Evolutionary conservation across 352 stramenopile genomes (phyloP).

Genomic region (Phytophthora boehmeriae): DNA sequence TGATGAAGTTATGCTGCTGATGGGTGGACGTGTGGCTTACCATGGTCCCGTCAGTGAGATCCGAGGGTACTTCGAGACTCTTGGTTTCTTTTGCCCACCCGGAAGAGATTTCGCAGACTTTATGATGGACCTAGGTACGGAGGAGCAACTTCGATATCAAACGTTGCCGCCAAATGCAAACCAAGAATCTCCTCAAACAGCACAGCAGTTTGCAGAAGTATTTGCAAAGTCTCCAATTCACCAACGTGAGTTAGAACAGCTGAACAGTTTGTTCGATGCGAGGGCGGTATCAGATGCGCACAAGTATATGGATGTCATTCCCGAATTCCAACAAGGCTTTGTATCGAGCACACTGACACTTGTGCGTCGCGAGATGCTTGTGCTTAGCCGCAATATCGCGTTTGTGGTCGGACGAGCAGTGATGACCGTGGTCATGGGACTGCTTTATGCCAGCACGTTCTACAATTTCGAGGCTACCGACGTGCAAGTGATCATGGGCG

Average conservation of each 20-base stretch:
- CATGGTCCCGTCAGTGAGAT: slow-evolving; percentile 33
- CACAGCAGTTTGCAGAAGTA: slow-evolving; percentile 33
- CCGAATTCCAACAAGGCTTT: slow-evolving; percentile 43
- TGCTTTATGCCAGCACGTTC: slow-evolving; percentile 53
- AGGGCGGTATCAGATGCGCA: slow-evolving; percentile 43
- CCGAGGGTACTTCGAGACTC: slow-evolving; percentile 43
- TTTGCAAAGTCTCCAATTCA: slow-evolving; percentile 35
- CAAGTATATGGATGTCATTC: slow-evolving; percentile 77
- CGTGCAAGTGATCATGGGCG: slow-evolving; percentile 61
- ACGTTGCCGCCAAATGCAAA: slow-evolving; percentile 3
- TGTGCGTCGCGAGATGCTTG: slow-evolving; percentile 53
- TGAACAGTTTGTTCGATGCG: slow-evolving; percentile 25
- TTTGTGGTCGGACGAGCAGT: slow-evolving; percentile 49
- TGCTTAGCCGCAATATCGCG: slow-evolving; percentile 48
- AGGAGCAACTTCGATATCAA: slow-evolving; percentile 47
- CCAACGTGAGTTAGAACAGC: slow-evolving; percentile 15
- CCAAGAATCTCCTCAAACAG: slow-evolving; percentile 22
- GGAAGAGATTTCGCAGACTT: slow-evolving; percentile 53
- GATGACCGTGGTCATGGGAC: slow-evolving; percentile 48
- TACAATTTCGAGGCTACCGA: slow-evolving; percentile 47
- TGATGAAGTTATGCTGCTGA: slow-evolving; percentile 59
- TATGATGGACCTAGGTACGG: slow-evolving; percentile 49
- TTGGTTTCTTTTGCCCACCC: slow-evolving; percentile 47
- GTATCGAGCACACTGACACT: slow-evolving; percentile 34
- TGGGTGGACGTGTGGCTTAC: slow-evolving; percentile 86